Evolutionary conservation across 1,284 basidiomycete species (phyloP), one percentile per base, ranked within the genome.

Genomic region (Irpex sp.): DNA sequence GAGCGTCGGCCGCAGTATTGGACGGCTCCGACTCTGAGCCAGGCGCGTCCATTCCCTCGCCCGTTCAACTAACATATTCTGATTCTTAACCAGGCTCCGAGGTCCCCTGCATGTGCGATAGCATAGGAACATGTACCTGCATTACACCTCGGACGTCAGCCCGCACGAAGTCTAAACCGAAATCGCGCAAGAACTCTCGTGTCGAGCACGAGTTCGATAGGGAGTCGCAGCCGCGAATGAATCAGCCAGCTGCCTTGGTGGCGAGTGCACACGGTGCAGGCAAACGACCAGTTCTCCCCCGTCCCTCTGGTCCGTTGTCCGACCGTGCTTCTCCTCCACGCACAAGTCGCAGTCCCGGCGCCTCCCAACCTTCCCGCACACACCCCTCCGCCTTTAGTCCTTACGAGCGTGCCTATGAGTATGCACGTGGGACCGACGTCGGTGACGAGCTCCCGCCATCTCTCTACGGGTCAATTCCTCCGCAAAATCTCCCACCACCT

Each of bases 351-450:
- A 66, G 66, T 60, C 64, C 67, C 8, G 61, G 64, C 13, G 54
- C 48, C 44, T 40, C 59, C 56, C 64, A 58, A 44, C 52, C 56
- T 49, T 54, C 59, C 56, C 54, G 49, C 51, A 19, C 75, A 60
- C 76, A 77, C 60, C 54, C 54, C n/a, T 34, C 54, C 19, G 19
- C 54, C 19, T 87, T 78, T 70, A 86, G 85, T 60, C 89, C 88
- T 0, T 90, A 89, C 64, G 80, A 82, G 26, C 81, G 86, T 34
- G 85, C 85, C 17, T 85, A 86, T 68, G 86, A 84, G 68, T 75
- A 77, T 5, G 61, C 70, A 15, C 76, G 79, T 59, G 69, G 72
- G 1, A 57, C 71, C 44, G 76, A 76, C 21, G 36, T 65, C 15
- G 61, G 37, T 9, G 60, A 65, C 19, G 36, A 61, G 19, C 64